Evolutionary conservation across 2,329 filamentous ascomycete genomes (phyloP).

Genomic region (Fusarium oligoseptatum): DNA sequence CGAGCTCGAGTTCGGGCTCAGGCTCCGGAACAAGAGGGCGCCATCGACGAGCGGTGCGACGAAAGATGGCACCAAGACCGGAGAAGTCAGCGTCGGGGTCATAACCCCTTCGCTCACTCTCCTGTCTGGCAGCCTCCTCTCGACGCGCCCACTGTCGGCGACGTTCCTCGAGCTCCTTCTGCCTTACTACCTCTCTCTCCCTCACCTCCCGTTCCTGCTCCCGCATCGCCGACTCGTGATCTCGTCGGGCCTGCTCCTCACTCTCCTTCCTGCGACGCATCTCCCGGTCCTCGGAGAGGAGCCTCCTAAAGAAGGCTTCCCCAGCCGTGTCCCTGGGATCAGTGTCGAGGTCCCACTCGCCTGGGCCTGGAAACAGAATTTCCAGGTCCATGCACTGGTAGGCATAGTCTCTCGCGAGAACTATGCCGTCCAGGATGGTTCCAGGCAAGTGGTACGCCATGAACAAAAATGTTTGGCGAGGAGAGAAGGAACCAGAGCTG

Average conservation of each 20-base stretch:
- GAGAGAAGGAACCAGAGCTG: conserved; percentile 12
- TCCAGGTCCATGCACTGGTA: conserved; percentile 6
- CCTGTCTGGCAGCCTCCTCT: conserved; percentile 1
- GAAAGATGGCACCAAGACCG: not conserved
- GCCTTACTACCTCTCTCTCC: not conserved
- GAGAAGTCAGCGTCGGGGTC: not conserved
- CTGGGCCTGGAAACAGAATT: conserved; percentile 1
- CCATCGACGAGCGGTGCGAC: not conserved
- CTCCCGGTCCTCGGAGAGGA: conserved; percentile 10
- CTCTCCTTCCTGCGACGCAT: not conserved
- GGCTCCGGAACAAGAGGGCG: not conserved
- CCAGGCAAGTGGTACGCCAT: conserved; percentile 1
- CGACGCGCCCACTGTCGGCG: not conserved
- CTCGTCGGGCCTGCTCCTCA: not conserved
- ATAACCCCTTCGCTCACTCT: not conserved
- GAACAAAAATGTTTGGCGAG: conserved; percentile 1
- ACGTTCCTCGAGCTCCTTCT: not conserved
- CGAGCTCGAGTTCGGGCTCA: not conserved
- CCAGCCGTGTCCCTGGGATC: conserved; percentile 6
- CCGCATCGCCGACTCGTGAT: not conserved
- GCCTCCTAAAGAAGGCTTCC: conserved; percentile 19
- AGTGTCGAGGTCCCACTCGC: not conserved
- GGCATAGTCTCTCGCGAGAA: conserved; percentile 15
- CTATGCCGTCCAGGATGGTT: not conserved
- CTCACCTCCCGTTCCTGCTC: not conserved